Percentiles rank a stretch among this genome's conserved stretches.
Conservation (phyloP, 306 rosid genomes). For the Lathyrus tuberosus region DNA sequence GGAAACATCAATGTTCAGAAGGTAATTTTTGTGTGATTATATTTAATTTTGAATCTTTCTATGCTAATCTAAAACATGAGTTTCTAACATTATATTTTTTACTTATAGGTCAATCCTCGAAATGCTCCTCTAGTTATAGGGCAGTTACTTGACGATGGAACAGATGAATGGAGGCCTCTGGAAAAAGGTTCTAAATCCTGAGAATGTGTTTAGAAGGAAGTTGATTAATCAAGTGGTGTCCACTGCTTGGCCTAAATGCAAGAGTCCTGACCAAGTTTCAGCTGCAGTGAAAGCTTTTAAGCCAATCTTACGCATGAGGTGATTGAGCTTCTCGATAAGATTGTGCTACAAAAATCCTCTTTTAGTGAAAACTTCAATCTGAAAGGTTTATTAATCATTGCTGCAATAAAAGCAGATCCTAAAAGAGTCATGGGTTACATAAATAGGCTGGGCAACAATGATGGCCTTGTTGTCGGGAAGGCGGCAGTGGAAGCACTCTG, state of each 20-base stretch:
- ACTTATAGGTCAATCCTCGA: too few relatives aligned
- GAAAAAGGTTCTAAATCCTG: slow-evolving; percentile 80
- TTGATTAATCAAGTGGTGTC: slow-evolving; percentile 94
- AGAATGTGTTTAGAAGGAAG: slow-evolving; percentile 80
- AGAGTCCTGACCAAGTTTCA: slow-evolving; percentile 95
- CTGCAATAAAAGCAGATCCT: slow-evolving; percentile 87
- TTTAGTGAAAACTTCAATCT: slow-evolving; percentile 81
- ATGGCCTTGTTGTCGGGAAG: slow-evolving; percentile 95
- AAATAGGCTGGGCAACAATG: slow-evolving; percentile 79
- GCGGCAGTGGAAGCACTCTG: slow-evolving; percentile 91
- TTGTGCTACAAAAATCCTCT: slow-evolving; percentile 84
- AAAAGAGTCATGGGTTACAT: slow-evolving; percentile 85
- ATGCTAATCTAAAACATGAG: too few relatives aligned
- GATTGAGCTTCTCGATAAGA: slow-evolving; percentile 89
- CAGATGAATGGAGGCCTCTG: slow-evolving; percentile 90
- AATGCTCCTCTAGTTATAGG: slow-evolving; percentile 90
- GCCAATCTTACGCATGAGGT: slow-evolving; percentile 82
- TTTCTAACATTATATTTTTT: too few relatives aligned
- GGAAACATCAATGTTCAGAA: too few relatives aligned
- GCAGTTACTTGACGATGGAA: slow-evolving; percentile 81
- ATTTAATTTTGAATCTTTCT: too few relatives aligned
- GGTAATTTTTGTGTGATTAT: too few relatives aligned
- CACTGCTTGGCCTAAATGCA: slow-evolving; percentile 95
- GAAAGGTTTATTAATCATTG: slow-evolving; percentile 73
- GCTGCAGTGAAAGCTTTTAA: slow-evolving; percentile 93